Evolutionary conservation across 2,329 filamentous ascomycete species (phyloP).

Genomic region (Mycosphaerella sp.): DNA sequence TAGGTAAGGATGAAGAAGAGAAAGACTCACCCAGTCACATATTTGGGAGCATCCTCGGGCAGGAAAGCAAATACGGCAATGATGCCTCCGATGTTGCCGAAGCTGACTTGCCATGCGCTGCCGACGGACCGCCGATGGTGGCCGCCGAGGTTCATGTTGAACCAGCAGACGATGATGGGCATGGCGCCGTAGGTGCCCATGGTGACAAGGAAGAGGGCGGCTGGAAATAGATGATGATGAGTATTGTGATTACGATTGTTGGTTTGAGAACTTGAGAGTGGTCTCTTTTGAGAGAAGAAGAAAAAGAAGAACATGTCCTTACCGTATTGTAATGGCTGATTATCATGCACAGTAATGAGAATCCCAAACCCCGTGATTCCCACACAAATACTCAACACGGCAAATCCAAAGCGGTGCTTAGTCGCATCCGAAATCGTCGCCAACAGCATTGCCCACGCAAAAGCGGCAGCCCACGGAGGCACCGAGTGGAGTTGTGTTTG

Average conservation of each 20-base stretch:
- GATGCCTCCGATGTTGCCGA: constrained; percentile 47
- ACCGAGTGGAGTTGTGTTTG: constrained; percentile 50
- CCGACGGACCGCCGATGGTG: constrained; percentile 47
- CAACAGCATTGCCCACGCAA: constrained; percentile 68
- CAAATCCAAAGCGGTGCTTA: constrained; percentile 68
- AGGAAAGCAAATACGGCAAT: constrained; percentile 48
- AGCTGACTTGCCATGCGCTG: constrained; percentile 47
- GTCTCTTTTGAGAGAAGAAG: too few species aligned
- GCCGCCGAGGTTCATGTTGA: constrained; percentile 79
- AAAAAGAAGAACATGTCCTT: constrained; percentile 47
- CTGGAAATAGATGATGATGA: background rate
- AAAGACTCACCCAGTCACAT: constrained; percentile 50
- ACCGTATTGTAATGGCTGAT: constrained; percentile 62
- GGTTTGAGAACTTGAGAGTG: too few species aligned
- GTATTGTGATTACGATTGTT: background rate
- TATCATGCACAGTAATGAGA: constrained; percentile 63
- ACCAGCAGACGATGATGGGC: constrained; percentile 80
- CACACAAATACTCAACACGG: constrained; percentile 60
- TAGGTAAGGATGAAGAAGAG: too few species aligned
- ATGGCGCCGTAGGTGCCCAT: constrained; percentile 39
- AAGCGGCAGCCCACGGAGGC: constrained; percentile 63
- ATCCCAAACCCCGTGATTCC: constrained; percentile 69
- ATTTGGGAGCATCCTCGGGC: constrained; percentile 58
- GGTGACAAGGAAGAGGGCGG: constrained; percentile 14
- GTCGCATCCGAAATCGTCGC: constrained; percentile 65